Conservation (phyloP, 169 alveolate species). For the Miamiensis avidus region DNA sequence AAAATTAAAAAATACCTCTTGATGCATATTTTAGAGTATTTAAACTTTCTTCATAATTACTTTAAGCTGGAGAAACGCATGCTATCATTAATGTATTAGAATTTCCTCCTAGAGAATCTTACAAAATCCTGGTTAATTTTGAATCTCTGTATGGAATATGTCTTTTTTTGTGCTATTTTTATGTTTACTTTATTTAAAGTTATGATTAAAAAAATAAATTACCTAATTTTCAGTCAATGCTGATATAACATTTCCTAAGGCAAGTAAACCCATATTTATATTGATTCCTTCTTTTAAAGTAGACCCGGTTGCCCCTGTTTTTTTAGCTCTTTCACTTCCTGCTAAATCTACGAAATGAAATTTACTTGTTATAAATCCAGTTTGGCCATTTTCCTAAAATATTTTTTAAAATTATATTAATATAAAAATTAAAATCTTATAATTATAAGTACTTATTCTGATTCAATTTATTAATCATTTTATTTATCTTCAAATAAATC, state of each 20-base stretch:
- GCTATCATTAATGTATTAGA: slow-evolving; percentile 92
- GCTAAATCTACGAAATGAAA: slow-evolving; percentile 91
- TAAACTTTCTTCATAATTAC: slow-evolving; percentile 85
- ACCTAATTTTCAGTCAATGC: slow-evolving; percentile 75
- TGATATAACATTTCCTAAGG: slow-evolving; percentile 82
- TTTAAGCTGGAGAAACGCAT: slow-evolving; percentile 87
- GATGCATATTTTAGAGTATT: slow-evolving; percentile 88
- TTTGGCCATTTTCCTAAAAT: slow-evolving; percentile 14
- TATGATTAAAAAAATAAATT: slow-evolving; percentile 3
- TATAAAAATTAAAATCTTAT: no score
- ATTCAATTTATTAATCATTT: slow-evolving; percentile 35
- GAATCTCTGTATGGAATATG: slow-evolving; percentile 89
- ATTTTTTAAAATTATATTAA: no score
- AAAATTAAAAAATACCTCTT: slow-evolving; percentile 24
- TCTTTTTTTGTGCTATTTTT: slow-evolving; percentile 40
- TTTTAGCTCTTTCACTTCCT: slow-evolving; percentile 86
- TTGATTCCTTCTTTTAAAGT: slow-evolving; percentile 80
- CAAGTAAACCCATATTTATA: slow-evolving; percentile 73
- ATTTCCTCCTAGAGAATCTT: slow-evolving; percentile 92
- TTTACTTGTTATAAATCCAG: slow-evolving; percentile 68
- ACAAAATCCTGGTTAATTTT: slow-evolving; percentile 88
- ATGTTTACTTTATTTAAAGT: slow-evolving; percentile 47
- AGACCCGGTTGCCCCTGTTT: slow-evolving; percentile 83
- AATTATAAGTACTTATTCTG: no score
- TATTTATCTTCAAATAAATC: slow-evolving; percentile 47